Evolutionary conservation across 371 early-diverging fungal genomes (phyloP).

Genomic region (Dinochytrium kinnereticum): DNA sequence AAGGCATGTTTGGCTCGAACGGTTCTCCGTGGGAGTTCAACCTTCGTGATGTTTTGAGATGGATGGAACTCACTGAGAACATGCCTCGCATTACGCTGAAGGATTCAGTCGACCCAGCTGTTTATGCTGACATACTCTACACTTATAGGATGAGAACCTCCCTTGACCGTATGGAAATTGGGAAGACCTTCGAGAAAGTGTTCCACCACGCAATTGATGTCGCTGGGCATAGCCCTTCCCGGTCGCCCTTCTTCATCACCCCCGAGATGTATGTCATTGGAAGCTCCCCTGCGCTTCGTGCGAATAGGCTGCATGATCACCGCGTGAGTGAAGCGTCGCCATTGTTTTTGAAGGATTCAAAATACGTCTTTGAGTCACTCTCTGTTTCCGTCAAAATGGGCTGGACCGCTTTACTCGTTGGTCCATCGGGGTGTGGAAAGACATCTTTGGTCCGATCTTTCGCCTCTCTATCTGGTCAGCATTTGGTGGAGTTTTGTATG

Average conservation of each 20-base stretch:
- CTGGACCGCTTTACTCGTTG: slow-evolving; percentile 94
- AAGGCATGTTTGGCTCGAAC: slow-evolving; percentile 75
- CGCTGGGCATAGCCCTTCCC: not conserved
- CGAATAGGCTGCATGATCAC: slow-evolving; percentile 25
- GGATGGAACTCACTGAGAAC: slow-evolving; percentile 72
- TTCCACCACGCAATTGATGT: not conserved
- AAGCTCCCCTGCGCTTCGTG: not conserved
- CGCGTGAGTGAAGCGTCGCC: slow-evolving; percentile 41
- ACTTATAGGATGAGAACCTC: not conserved
- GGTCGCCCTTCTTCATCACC: not conserved
- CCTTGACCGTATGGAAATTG: not conserved
- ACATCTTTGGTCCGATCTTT: slow-evolving; percentile 83
- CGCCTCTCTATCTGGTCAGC: slow-evolving; percentile 80
- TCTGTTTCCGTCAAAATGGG: slow-evolving; percentile 87
- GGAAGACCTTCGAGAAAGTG: not conserved
- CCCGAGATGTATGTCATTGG: not conserved
- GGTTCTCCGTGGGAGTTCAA: slow-evolving; percentile 99
- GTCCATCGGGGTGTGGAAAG: slow-evolving; percentile 86
- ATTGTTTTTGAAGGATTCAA: slow-evolving; percentile 14
- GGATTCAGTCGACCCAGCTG: not conserved
- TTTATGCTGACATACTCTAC: slow-evolving; percentile 8
- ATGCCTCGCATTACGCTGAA: not conserved
- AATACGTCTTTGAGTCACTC: slow-evolving; percentile 66
- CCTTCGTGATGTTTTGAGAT: slow-evolving; percentile 93
- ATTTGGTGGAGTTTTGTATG: slow-evolving; percentile 90